Evolutionary conservation across 305 asterid genomes (phyloP), one percentile per base, ranked within the genome.

Genomic region (Plantago coronopus): DNA sequence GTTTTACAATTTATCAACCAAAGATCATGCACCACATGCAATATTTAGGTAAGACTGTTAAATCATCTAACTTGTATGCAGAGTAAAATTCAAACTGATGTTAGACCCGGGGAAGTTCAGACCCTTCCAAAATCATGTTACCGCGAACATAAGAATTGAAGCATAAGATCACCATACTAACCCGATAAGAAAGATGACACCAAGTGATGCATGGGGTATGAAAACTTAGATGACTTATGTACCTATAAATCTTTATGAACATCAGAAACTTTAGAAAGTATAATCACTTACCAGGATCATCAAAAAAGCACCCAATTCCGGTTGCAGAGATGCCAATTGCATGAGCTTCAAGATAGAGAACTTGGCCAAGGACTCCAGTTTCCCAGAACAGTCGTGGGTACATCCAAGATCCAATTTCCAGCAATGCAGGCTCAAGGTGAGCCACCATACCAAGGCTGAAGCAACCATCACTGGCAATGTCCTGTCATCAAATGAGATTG

Each of bases 401-500:
- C 98, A 93, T 86, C 97, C 97, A 93, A 29, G 83, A 63, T 38
- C 96, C 95, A 15, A 46, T 71, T 23, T 71, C 81, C 63, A 53
- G 75, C 78, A 89, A 71, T 42, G 78, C 69, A 54, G 95, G 81
- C 79, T 81, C 94, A 68, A 93, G 69, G 59, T 65, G 97, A 54
- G 94, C 95, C 72, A 89, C 94, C 97, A 93, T 89, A 59, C 97
- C 98, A 38, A 93, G 83, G 82, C 97, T 89, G 80, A 93, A 89
- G 82, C 98, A 89, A 38, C 98, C 98, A 76, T 93, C 96, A 64
- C 89, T 38, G 43, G 96, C 98, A 63, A 88, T 91, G 53, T 84
- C 96, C 96, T 91, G 64, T 18, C 71, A 21, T 50, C 48, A 56
- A 59, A 59, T 48, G 22, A 54, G 18, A 64, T 48, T 14, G 17